Evolutionary conservation across 768 basidiomycete genomes (phyloP), one percentile per base, ranked within the genome.

Genomic region (Dentipellis sp.): DNA sequence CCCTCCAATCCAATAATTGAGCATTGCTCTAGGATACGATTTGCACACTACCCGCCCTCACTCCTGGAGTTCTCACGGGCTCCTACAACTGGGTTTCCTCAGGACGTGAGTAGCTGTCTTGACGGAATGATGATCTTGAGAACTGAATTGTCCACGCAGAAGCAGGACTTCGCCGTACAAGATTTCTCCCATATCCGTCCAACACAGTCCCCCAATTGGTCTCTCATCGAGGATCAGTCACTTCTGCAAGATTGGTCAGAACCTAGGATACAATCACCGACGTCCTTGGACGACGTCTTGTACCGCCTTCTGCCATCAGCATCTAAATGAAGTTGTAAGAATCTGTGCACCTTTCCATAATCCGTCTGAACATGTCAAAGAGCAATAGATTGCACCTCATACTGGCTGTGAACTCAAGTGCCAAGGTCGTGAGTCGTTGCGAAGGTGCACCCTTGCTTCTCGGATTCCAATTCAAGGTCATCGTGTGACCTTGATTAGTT

Each of bases 161-260:
- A 66, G 58, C 73, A 75, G 19, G 69, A 76, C 54, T 63, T 77
- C n/a, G 58, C 74, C 2, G 81, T 91, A 16, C 87, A 87, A 64
- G 92, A 94, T 61, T 94, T 94, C 65, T 88, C 90, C 17, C 91
- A 93, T 67, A 87, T 93, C 57, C 75, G 83, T 35, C 64, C 78
- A 4, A 82, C 86, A 1, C 82, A 81, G 0, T 94, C 92, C 4
- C 90, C 92, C 10, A 82, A 94, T 68, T 94, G 88, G 84, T 72
- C 74, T 4, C 53, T 53, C 40, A 16, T 45, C n/a, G 14, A n/a
- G 8, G 14, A 19, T 45, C n/a, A 19, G 42, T 45, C 42, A 4
- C 14, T 10, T 19, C 9, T 45, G 8, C n/a, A 45, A 19, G 42
- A 45, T 16, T 45, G 42, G 42, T 19, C n/a, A 9, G 14, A 10